Evolutionary conservation across 2,329 filamentous ascomycete genomes (phyloP).

Genomic region (Chaetoscypha palmicola): DNA sequence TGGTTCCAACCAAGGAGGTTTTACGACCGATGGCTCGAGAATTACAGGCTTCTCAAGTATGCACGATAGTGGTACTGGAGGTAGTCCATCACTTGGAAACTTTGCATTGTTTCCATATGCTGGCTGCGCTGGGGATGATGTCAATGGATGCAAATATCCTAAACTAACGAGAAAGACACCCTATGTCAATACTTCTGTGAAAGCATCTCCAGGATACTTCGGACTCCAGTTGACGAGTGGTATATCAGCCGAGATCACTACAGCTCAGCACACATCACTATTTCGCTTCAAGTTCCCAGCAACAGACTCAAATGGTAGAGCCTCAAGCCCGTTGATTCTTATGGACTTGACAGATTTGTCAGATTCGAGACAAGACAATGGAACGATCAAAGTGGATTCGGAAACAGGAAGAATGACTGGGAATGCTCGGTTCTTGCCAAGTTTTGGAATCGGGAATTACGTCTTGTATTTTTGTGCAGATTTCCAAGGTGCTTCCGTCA

Average conservation of each 20-base stretch:
- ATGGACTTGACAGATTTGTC: slow-evolving; percentile 60
- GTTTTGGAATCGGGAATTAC: slow-evolving; percentile 57
- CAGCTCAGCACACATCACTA: slow-evolving; percentile 53
- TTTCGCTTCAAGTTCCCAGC: slow-evolving; percentile 57
- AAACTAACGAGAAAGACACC: slow-evolving; percentile 40
- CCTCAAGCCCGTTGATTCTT: slow-evolving; percentile 47
- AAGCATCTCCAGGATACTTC: slow-evolving; percentile 59
- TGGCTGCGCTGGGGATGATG: slow-evolving; percentile 36
- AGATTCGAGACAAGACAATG: slow-evolving; percentile 49
- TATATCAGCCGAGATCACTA: slow-evolving; percentile 59
- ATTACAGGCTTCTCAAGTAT: slow-evolving; percentile 45
- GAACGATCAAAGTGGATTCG: slow-evolving; percentile 45
- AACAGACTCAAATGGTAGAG: slow-evolving; percentile 30
- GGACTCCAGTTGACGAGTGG: slow-evolving; percentile 49
- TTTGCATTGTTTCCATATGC: slow-evolving; percentile 41
- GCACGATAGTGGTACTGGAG: slow-evolving; percentile 40
- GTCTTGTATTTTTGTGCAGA: slow-evolving; percentile 35
- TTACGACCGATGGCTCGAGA: slow-evolving; percentile 39
- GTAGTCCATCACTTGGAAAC: slow-evolving; percentile 40
- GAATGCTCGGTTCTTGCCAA: slow-evolving; percentile 52
- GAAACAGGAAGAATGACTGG: slow-evolving; percentile 54
- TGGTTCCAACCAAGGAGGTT: slow-evolving; percentile 39
- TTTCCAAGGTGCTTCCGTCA: background rate
- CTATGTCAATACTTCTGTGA: slow-evolving; percentile 39
- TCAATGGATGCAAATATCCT: slow-evolving; percentile 51